Base-by-base conservation (phyloP, 805 yeast genomes). In the Candida incommunis region DNA sequence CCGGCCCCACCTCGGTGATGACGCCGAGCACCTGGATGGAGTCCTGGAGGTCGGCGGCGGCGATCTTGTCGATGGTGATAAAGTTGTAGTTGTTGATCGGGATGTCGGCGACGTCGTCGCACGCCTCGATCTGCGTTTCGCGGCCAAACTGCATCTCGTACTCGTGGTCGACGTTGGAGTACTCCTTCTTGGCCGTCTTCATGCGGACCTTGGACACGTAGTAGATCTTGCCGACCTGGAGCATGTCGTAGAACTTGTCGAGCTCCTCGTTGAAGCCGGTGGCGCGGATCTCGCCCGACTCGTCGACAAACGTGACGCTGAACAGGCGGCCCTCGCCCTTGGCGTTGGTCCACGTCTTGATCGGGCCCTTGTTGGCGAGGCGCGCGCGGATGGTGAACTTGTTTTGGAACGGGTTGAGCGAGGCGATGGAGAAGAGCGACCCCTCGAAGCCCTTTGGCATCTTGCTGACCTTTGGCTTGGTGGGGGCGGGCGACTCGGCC, bases 241-340 rank as follows among this genome's bases (percentile, higher is more conserved):
- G 65, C 24, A 78, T 56, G 53, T 81, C 83, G 66, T 75, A 80
- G 58, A 75, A 82, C 58, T 76, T 78, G 48, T 83, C 94, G 11
- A 90, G 96, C 54, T 75, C 73, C 31, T 85, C 90, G 61, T 83
- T 84, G 64, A 92, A 92, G 1, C 92, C 96, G 2, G 97, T 87
- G 9, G 95, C 96, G 57, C 92, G 75, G 54, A 92, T 92, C 67
- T 92, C 97, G 56, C 92, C 95, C 3, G 96, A 82, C 60, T 92
- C 95, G 60, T 92, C 98, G 46, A 90, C 66, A 47, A 92, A 77
- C 54, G 86, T 85, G 24, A 86, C 84, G 54, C 81, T 82, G 68
- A 92, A 87, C 48, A 92, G 71, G 62, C 84, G 83, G 45, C 98
- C 98, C 50, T 80, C 85, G 47, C 96, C 95, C 55, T 79, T 74